phyloP scores from a whole-genome alignment of 441 rosid species.

The Gossypium gossypioides region DNA sequence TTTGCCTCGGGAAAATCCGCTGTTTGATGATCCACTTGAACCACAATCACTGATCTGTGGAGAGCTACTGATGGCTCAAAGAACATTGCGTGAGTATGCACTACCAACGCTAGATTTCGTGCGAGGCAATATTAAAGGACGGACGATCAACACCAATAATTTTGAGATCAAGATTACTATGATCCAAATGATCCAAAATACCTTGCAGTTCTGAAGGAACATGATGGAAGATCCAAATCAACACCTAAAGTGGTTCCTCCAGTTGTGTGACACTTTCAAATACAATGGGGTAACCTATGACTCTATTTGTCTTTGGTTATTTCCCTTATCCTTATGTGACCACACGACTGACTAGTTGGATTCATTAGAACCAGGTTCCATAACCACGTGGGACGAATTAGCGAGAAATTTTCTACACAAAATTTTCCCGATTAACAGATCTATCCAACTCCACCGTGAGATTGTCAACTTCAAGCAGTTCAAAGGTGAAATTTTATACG shows the following conservation, averaged over 20 bases:
- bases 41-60: neutral
- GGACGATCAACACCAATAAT: neutral
- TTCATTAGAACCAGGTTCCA: neutral
- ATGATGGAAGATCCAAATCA: neutral
- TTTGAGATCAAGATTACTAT: neutral
- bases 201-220: neutral
- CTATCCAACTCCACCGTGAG: neutral
- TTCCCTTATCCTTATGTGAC: neutral
- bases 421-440: neutral
- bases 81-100: neutral
- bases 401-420: neutral
- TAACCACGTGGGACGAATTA: neutral
- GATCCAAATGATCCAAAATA: neutral
- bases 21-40: neutral
- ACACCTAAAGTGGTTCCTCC: neutral
- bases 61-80: neutral
- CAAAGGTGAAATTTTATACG: no score
- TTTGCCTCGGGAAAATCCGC: neutral
- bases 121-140: neutral
- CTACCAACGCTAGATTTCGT: neutral
- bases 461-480: neutral
- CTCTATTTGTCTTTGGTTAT: neutral
- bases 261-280: neutral
- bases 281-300: neutral
- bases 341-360: neutral